These are phyloP conservation scores for Rosa rugosa DNA, from an alignment of 306 rosid species.

Conservation along the genomic window DNA sequence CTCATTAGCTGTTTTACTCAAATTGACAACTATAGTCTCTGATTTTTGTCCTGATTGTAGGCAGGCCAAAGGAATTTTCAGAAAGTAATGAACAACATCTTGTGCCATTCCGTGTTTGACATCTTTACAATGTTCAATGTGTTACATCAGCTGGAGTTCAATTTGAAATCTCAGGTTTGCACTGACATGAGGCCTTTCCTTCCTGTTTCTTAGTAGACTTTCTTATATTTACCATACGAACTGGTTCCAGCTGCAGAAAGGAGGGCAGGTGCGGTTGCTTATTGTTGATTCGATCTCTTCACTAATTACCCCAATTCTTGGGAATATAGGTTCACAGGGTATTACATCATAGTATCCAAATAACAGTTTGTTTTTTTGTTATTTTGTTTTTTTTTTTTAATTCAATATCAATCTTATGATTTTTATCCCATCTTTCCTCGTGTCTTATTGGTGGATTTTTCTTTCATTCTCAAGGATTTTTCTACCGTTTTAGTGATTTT, in stretches of 20 bases:
- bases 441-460: not conserved
- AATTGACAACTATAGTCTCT: constrained; percentile 23
- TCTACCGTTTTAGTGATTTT: not conserved
- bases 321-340: constrained; percentile 82
- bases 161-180: constrained; percentile 64
- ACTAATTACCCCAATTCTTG: constrained; percentile 78
- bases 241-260: constrained; percentile 42
- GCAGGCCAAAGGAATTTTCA: constrained; percentile 43
- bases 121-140: constrained; percentile 72
- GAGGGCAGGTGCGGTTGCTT: constrained; percentile 59
- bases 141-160: constrained; percentile 63
- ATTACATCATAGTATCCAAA: constrained; percentile 31
- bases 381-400: not conserved
- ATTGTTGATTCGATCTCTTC: constrained; percentile 85
- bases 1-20: constrained; percentile 9
- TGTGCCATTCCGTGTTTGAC: constrained; percentile 75
- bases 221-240: constrained; percentile 22
- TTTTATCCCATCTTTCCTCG: constrained; percentile 11
- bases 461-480: constrained; percentile 16
- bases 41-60: constrained; percentile 31
- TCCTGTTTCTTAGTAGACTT: constrained; percentile 13
- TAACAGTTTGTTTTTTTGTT: not conserved
- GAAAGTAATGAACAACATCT: constrained; percentile 58
- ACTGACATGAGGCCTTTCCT: constrained; percentile 19
- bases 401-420: not conserved